Conservation (phyloP, 139 green algal species). For the Chlorella sp. region DNA sequence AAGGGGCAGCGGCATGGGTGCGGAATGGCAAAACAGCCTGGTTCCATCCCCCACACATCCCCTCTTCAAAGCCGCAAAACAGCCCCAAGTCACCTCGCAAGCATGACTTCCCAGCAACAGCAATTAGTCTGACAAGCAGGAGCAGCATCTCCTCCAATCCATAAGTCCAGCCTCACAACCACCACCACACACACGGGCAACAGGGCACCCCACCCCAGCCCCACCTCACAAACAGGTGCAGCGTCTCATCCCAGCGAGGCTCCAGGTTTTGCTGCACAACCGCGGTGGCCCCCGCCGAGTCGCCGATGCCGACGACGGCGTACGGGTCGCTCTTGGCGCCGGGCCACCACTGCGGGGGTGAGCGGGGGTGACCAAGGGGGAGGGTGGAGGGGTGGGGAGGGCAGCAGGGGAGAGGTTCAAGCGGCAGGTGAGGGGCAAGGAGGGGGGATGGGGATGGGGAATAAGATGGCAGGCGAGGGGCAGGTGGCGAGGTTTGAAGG, state of each 20-base stretch:
- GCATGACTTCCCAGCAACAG: no score
- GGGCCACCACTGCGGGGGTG: slow-evolving; percentile 22
- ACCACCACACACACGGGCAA: no score
- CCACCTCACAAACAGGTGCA: slow-evolving; percentile 21
- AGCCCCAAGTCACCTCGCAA: no score
- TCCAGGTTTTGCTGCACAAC: slow-evolving; percentile 14
- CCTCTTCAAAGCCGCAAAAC: no score
- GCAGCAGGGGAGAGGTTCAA: not conserved
- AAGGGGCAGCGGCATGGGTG: not conserved
- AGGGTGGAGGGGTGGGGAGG: not conserved
- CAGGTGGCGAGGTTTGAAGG: not conserved
- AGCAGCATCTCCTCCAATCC: no score
- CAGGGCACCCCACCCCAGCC: not conserved
- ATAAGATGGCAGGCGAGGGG: not conserved
- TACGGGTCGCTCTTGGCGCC: slow-evolving; percentile 23
- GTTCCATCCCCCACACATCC: no score
- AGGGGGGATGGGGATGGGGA: not conserved
- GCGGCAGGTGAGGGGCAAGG: not conserved
- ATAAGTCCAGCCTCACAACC: no score
- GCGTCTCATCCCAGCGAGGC: slow-evolving; percentile 11
- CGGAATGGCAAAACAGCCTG: not conserved
- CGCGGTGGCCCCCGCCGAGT: not conserved
- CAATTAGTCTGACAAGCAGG: no score
- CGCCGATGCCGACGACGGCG: slow-evolving; percentile 21
- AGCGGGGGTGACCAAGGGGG: not conserved